Evolutionary conservation across 768 basidiomycete species (phyloP), one percentile per base, ranked within the genome.

Genomic region (Pleurotus salmoneostramineus): DNA sequence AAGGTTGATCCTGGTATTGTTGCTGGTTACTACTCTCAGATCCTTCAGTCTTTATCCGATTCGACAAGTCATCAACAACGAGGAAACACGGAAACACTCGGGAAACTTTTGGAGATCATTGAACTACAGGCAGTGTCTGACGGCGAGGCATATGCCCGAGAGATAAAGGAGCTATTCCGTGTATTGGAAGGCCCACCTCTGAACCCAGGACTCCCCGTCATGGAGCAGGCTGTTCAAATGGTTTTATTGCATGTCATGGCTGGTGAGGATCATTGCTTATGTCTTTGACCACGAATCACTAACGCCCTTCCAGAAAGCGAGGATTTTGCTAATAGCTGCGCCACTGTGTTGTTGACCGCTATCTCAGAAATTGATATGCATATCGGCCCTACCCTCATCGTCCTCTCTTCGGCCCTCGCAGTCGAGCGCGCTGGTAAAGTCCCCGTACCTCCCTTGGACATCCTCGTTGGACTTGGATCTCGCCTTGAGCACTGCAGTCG

Each of bases 321-420:
- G 6, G 55, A 70, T 40, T 83, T 81, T 64, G 74, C 72, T 40
- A 66, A 80, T 61, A 71, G 72, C 21, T 80, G 74, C 57, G 69
- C 77, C 42, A 76, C 80, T 11, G 73, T 74, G 3, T 66, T 81
- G 31, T 67, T 85, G 54, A 72, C 80, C 3, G 69, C 73, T 33
- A 63, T 84, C 6, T 68, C 70, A 2, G 79, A 84, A 37, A 60
- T 64, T 0, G 70, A 73, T 14, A 60, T 63, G 27, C 63, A 64
- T 12, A 60, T 76, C 10, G 80, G 83, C 11, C 80, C 87, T 8
- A 91, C 88, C 0, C 65, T 83, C 36, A 77, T 87, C 66, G 80
- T 89, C 15, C 78, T 93, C n/a, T 64, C 79, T n/a, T 75, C 84
- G 6, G 91, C 91, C 2, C 68, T 89, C 42, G 76, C 83, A n/a